Conservation (phyloP, 345 rosid genomes). For the Gossypium mustelinum region DNA sequence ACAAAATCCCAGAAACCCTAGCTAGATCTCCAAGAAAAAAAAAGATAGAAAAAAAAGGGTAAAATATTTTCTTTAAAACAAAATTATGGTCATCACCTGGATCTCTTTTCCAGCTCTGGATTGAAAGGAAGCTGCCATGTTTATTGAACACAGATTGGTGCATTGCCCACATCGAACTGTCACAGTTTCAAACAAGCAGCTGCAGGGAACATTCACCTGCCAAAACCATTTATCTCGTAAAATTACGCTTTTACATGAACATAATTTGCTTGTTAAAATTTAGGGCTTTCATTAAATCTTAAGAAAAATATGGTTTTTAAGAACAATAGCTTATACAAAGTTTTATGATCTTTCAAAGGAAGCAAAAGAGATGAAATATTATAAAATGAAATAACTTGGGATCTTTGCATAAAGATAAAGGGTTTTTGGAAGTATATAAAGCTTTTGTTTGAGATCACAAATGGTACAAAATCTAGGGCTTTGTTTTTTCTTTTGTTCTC, state of each 20-base stretch:
- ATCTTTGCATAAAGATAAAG: no score
- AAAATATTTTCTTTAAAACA: background rate
- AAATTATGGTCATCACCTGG: conserved; percentile 11
- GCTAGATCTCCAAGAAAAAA: background rate
- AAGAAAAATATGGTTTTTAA: background rate
- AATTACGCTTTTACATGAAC: background rate
- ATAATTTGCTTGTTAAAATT: background rate
- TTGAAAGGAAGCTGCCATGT: conserved; percentile 40
- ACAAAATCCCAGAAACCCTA: conserved; percentile 21
- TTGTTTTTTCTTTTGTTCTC: background rate
- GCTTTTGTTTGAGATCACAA: background rate
- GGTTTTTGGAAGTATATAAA: background rate
- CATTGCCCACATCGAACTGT: conserved; percentile 52
- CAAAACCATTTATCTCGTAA: conserved; percentile 1
- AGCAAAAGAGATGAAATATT: background rate
- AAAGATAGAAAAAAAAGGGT: background rate
- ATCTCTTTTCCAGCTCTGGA: conserved; percentile 18
- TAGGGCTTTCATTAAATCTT: background rate
- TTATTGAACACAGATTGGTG: conserved; percentile 43
- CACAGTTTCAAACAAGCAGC: conserved; percentile 36
- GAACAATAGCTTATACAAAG: background rate
- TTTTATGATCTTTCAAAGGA: background rate
- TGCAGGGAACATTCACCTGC: conserved; percentile 53
- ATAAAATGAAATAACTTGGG: background rate
- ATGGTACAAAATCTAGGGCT: background rate